phyloP scores from a whole-genome alignment of 345 rosid genomes.

The Eucalyptus victrix region DNA sequence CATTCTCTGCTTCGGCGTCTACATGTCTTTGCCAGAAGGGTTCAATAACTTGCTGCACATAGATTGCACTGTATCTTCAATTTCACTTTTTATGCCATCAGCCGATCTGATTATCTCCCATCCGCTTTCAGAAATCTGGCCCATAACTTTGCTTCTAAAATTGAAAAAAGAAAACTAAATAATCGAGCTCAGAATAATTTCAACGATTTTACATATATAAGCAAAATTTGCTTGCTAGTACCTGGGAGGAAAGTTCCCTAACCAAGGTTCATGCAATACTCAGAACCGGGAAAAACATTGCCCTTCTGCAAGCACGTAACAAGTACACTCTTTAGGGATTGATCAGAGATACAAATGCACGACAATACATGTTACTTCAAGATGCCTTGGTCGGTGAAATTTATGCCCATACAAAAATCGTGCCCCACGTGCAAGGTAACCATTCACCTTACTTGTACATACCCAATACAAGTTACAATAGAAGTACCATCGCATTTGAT shows the following conservation, averaged over 20 bases:
- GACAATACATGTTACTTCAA: neutral
- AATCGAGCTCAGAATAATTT: neutral
- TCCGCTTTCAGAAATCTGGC: constrained; percentile 56
- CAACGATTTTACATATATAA: neutral
- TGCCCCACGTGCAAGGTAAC: neutral
- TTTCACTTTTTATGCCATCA: constrained; percentile 68
- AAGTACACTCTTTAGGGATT: neutral
- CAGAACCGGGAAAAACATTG: neutral
- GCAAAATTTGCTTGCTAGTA: neutral
- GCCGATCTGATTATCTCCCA: constrained; percentile 77
- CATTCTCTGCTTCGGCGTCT: constrained; percentile 1
- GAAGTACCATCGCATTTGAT: neutral
- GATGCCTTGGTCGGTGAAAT: too few species aligned
- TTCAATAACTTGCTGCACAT: constrained; percentile 46
- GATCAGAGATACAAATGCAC: neutral
- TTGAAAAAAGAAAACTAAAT: neutral
- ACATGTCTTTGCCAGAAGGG: constrained; percentile 17
- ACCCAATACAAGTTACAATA: neutral
- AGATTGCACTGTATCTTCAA: constrained; percentile 62
- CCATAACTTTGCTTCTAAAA: constrained; percentile 43
- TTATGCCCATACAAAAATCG: neutral
- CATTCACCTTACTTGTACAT: neutral
- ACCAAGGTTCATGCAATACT: neutral
- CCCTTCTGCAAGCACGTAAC: neutral
- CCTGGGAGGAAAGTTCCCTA: neutral